Evolutionary conservation across 345 rosid species (phyloP).

Genomic region (Arabis alpina): DNA sequence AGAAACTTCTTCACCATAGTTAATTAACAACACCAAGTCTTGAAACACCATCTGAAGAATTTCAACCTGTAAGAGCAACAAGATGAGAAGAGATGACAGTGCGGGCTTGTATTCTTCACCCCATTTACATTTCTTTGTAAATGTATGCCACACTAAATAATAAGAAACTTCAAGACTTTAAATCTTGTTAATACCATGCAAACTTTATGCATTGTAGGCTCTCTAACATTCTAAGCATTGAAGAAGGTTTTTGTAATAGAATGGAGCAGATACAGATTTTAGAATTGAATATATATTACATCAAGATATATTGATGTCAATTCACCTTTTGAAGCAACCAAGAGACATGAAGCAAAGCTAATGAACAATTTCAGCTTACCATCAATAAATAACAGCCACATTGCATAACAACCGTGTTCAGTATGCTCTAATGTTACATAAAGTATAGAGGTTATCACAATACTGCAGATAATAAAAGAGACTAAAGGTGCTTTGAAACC

Average conservation of each 20-base stretch:
- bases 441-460: not conserved
- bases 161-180: conserved; percentile 2
- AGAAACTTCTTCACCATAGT: not conserved
- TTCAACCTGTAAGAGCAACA: conserved; percentile 15
- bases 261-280: not conserved
- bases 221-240: conserved; percentile 5
- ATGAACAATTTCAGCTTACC: not conserved
- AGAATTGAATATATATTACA: not conserved
- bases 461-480: too few species aligned
- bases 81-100: not conserved
- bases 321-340: not conserved
- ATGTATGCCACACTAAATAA: not conserved
- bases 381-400: conserved; percentile 12
- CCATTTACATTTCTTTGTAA: not conserved
- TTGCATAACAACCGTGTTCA: conserved; percentile 17
- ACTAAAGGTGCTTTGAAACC: too few species aligned
- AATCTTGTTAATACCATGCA: not conserved
- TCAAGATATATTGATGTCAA: not conserved
- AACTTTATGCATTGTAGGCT: not conserved
- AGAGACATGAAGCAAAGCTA: not conserved
- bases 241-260: not conserved
- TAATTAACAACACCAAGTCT: not conserved
- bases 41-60: not conserved
- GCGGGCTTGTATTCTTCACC: not conserved
- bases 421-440: conserved; percentile 39